Percentiles rank a stretch among this genome's conserved stretches.
Evolutionary conservation across 2,329 filamentous ascomycete genomes (phyloP).

Genomic region (Penicillium olsonii): DNA sequence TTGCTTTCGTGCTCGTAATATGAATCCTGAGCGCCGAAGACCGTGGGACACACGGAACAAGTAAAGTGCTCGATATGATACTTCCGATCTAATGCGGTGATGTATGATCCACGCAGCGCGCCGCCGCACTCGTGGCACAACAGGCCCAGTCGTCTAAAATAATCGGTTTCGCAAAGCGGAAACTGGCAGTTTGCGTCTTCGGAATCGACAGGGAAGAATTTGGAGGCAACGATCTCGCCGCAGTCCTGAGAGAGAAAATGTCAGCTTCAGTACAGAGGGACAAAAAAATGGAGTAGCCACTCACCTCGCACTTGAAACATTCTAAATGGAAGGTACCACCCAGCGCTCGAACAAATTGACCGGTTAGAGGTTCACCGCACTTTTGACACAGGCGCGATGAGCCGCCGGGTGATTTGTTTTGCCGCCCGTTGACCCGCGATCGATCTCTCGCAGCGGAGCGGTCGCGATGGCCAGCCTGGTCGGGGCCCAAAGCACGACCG

Average conservation of each 20-base stretch:
- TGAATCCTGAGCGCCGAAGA: slow-evolving; percentile 97
- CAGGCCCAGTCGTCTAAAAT: slow-evolving; percentile 88
- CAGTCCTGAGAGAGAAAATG: slow-evolving; percentile 68
- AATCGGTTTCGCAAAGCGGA: slow-evolving; percentile 95
- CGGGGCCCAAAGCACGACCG: slow-evolving; percentile 35
- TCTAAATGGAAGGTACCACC: slow-evolving; percentile 95
- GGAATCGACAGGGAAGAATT: slow-evolving; percentile 96
- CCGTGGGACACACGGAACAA: slow-evolving; percentile 91
- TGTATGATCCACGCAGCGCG: slow-evolving; percentile 93
- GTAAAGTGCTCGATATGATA: slow-evolving; percentile 99
- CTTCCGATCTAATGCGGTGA: slow-evolving; percentile 94
- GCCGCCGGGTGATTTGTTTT: slow-evolving; percentile 40
- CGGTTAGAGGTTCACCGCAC: slow-evolving; percentile 82
- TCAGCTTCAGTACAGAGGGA: too few relatives aligned
- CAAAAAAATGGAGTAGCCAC: slow-evolving; percentile 33
- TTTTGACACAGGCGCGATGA: slow-evolving; percentile 70
- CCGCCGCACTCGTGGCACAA: slow-evolving; percentile 91
- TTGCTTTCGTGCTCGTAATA: slow-evolving; percentile 98
- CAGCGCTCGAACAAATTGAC: slow-evolving; percentile 92
- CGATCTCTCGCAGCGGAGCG: slow-evolving; percentile 37
- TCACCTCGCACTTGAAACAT: slow-evolving; percentile 95
- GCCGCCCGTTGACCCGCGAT: slow-evolving; percentile 38
- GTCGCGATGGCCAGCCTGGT: slow-evolving; percentile 35
- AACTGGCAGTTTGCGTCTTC: slow-evolving; percentile 82
- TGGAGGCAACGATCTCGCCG: slow-evolving; percentile 93